These are phyloP conservation scores for Acanthamoeba lenticulata DNA, from an alignment of 208 protist species.

Conservation along the genomic window DNA sequence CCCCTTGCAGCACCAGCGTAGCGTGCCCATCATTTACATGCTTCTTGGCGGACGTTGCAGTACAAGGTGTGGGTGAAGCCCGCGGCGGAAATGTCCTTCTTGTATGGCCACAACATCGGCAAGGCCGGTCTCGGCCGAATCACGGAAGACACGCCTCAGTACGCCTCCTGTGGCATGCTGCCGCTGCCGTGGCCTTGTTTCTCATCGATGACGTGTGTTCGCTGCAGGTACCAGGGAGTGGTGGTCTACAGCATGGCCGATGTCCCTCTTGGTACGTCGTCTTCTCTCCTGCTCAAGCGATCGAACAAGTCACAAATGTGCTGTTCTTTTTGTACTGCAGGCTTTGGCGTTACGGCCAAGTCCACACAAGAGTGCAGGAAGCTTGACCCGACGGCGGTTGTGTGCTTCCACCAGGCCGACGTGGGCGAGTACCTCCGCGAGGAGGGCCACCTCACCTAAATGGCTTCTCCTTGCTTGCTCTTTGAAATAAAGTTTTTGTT, in stretches of 20 bases:
- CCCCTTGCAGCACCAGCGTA: neutral
- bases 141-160: constrained; percentile 97
- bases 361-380: constrained; percentile 96
- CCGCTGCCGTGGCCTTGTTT: neutral
- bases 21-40: neutral
- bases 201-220: neutral
- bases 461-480: neutral
- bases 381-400: constrained; percentile 95
- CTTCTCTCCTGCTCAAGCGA: neutral
- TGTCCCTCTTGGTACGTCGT: constrained; percentile 90
- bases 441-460: constrained; percentile 89
- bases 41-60: constrained; percentile 66
- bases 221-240: constrained; percentile 94
- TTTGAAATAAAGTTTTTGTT: neutral
- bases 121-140: constrained; percentile 98
- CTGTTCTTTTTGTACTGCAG: neutral
- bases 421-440: constrained; percentile 98
- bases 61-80: constrained; percentile 99
- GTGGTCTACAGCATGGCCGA: constrained; percentile 98
- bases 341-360: constrained; percentile 97
- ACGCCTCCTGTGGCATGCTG: constrained; percentile 31
- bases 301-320: too few species aligned
- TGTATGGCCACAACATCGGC: constrained; percentile 99
- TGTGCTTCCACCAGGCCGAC: constrained; percentile 98
- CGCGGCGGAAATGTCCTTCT: constrained; percentile 97